Base-by-base conservation (phyloP, 2,329 filamentous ascomycete genomes). In the Daldinia eschscholtzii region DNA sequence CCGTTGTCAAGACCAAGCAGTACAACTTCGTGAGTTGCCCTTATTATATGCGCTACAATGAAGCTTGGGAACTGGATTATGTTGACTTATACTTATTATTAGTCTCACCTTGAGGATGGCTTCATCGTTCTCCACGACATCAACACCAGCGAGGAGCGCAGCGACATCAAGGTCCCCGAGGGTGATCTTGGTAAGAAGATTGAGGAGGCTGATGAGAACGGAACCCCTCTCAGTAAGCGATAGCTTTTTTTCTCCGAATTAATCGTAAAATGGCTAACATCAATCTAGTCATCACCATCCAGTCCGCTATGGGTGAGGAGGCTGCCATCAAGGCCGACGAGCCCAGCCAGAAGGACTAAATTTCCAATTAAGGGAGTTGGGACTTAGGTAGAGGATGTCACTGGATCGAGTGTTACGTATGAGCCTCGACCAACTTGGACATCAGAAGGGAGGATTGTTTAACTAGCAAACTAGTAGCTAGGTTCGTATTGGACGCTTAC, bases 261-360 rank as follows among this genome's bases (percentile, higher is more conserved):
- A n/a, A 15, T 12, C 13, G 18, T 6, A 18, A 9, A 37, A 52
- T 52, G 9, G 58, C 74, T 80, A 72, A 80, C 55, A 33, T 23
- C 66, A 62, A 48, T 48, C n/a, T 28, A 97, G 94, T 94, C 84
- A 91, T 98, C 78, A 92, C 95, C 78, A 90, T 99, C 82, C 92
- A 97, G 81, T 93, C 93, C 78, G 90, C 96, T 81, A 99, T 99
- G 96, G 93, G 93, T 81, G 95, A 99, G 86, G 93, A 98, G 88
- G 85, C 88, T 78, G 92, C 91, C 80, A 91, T 98, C 81, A 94
- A 98, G 81, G 92, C 91, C 85, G 98, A 98, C 91, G 94, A 98
- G 86, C 93, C 93, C 83, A 90, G 92, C 82, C 77, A 78, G 71
- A 78, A 80, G 74, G 61, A 52, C 61, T 79, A 78, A 77, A 74